Evolutionary conservation across 164 flowering plant species (phyloP), one percentile per base, ranked within the genome.

Genomic region (Aristolochia fimbriata): DNA sequence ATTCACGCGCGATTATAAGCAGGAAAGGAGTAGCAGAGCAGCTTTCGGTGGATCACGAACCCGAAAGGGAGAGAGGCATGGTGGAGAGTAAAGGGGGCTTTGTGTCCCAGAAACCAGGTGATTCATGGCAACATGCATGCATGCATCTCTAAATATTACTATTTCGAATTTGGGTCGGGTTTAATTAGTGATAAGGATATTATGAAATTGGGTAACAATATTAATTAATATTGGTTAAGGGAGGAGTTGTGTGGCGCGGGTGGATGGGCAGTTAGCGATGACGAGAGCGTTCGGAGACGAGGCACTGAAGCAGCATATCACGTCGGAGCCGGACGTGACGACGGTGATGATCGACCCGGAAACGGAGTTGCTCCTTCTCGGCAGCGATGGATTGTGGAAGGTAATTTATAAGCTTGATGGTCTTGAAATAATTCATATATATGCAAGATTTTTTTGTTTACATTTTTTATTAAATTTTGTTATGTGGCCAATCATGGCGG

Each of bases 251-350:
- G 97, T 87, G 27, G 80, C 97, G 24, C 80, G 94, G 31, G 91
- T 87, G 47, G 97, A 89, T 69, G 97, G 97, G n/a, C 94, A 87
- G 77, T 72, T 89, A 33, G 94, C 94, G 2, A 89, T 89, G 30
- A 86, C 94, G 15, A 82, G 97, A 73, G 94, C 94, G 57, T 87
- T 89, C 71, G 97, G 97, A 8, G 94, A 89, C 61, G 80, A 79
- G 77, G 77, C 86, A 70, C 76, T 89, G 82, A 89, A 89, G 81
- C 63, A 68, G 41, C 94, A 89, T 62, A 37, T 58, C 23, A 63
- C 23, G 6, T 55, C 53, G 37, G 52, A 47, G 1, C 66, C 66
- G 27, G 51, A 56, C 45, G 55, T 63, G 14, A 47, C 45, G 16
- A 60, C 30, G 4, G 54, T 45, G 41, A 63, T 6, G 53, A 55